Conservation (phyloP, 208 protist genomes). For the Acanthamoeba triangularis region DNA sequence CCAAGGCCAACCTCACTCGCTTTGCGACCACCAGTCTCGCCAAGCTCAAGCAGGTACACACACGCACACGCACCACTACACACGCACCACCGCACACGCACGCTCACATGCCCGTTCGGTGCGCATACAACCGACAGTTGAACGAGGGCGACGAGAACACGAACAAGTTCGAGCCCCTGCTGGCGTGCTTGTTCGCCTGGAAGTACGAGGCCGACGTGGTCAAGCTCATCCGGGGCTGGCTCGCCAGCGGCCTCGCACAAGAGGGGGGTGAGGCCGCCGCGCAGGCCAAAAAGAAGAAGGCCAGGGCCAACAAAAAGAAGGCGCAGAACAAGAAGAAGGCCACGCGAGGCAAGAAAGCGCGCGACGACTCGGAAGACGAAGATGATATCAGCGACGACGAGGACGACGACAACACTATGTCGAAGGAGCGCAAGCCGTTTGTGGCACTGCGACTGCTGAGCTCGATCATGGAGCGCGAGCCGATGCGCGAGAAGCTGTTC, state of each 20-base stretch:
- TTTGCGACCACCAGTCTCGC: background rate
- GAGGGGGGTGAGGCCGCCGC: background rate
- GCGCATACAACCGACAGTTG: background rate
- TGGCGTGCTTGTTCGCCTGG: slow-evolving; percentile 28
- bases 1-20: slow-evolving; percentile 8
- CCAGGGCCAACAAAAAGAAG: background rate
- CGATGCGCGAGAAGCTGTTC: background rate
- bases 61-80: background rate
- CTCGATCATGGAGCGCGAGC: background rate
- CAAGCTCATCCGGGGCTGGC: slow-evolving; percentile 21
- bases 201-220: slow-evolving; percentile 10
- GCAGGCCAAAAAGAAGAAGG: background rate
- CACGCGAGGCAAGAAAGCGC: background rate
- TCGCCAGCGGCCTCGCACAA: background rate
- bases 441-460: slow-evolving; percentile 10
- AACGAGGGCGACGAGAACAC: background rate
- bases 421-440: background rate
- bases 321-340: background rate
- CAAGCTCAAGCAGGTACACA: slow-evolving; percentile 3
- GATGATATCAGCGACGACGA: background rate
- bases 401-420: background rate
- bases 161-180: background rate
- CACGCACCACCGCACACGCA: no score
- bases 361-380: background rate
- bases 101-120: no score